Conservation (phyloP, 345 rosid genomes). For the Arabis alpina region DNA sequence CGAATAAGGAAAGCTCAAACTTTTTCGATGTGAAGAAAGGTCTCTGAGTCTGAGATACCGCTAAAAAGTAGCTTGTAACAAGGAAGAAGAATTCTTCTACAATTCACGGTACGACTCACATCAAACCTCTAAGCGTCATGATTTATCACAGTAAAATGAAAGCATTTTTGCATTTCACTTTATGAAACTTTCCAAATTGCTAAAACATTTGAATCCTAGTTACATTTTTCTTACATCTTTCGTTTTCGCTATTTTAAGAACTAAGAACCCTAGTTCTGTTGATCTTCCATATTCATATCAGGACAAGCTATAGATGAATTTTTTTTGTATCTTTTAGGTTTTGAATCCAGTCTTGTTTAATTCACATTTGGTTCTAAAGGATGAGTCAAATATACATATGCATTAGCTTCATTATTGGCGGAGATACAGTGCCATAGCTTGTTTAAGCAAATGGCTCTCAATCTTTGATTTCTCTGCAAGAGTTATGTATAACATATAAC, state of each 20-base stretch:
- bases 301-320: background rate
- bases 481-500: background rate
- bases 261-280: no score
- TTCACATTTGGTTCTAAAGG: background rate
- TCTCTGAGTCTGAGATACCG: slow-evolving; percentile 44
- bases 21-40: slow-evolving; percentile 73
- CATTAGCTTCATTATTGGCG: background rate
- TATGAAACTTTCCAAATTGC: slow-evolving; percentile 10
- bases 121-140: slow-evolving; percentile 1
- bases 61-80: background rate
- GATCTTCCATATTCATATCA: background rate
- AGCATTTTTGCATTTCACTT: background rate
- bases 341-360: background rate
- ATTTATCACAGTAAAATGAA: slow-evolving; percentile 1
- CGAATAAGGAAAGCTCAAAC: slow-evolving; percentile 59
- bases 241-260: background rate
- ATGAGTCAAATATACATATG: background rate
- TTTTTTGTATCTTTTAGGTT: slow-evolving; percentile 1
- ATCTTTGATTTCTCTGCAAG: background rate
- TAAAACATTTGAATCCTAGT: background rate
- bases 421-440: no score
- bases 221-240: background rate
- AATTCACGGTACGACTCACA: slow-evolving; percentile 16
- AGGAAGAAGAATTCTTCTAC: background rate
- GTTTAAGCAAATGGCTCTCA: slow-evolving; percentile 2